Conservation (phyloP, 768 basidiomycete genomes). For the Xerocomellus dryophilus region DNA sequence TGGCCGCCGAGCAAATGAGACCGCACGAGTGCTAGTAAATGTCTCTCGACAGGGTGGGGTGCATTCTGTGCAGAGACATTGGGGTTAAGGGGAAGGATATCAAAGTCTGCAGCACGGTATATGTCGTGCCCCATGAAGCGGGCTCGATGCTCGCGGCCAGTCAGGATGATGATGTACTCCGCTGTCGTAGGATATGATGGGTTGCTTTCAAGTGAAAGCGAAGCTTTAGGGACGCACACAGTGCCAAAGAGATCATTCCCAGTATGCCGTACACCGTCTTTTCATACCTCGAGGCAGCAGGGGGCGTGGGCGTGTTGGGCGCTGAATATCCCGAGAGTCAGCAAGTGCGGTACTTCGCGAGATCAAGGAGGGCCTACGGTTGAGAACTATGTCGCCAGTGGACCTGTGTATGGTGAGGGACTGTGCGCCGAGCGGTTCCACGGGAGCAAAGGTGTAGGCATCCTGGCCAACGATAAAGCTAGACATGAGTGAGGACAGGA, state of each 20-base stretch:
- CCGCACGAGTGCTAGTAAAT: conserved; percentile 81
- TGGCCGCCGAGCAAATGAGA: conserved; percentile 77
- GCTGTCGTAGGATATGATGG: conserved; percentile 45
- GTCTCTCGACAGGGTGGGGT: conserved; percentile 83
- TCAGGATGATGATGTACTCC: conserved; percentile 90
- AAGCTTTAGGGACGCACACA: conserved; percentile 49
- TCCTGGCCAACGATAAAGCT: conserved; percentile 72
- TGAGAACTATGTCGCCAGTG: conserved; percentile 73
- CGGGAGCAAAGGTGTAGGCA: conserved; percentile 76
- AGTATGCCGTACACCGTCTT: conserved; percentile 73
- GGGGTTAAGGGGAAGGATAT: conserved; percentile 82
- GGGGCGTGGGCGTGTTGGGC: conserved; percentile 51
- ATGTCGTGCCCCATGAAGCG: conserved; percentile 82
- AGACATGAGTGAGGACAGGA: background rate
- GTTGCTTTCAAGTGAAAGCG: background rate
- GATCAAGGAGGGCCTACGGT: conserved; percentile 43
- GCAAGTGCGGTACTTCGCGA: background rate
- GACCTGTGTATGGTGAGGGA: conserved; percentile 69
- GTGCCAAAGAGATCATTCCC: conserved; percentile 70
- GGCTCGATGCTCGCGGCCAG: conserved; percentile 73
- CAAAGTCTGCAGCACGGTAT: conserved; percentile 87
- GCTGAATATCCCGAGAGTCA: conserved; percentile 34
- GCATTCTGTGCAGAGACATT: conserved; percentile 63
- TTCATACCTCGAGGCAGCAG: conserved; percentile 54
- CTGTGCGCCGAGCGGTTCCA: conserved; percentile 54